Conservation (phyloP, 179 eudicot genomes). For the Corrigiola litoralis region DNA sequence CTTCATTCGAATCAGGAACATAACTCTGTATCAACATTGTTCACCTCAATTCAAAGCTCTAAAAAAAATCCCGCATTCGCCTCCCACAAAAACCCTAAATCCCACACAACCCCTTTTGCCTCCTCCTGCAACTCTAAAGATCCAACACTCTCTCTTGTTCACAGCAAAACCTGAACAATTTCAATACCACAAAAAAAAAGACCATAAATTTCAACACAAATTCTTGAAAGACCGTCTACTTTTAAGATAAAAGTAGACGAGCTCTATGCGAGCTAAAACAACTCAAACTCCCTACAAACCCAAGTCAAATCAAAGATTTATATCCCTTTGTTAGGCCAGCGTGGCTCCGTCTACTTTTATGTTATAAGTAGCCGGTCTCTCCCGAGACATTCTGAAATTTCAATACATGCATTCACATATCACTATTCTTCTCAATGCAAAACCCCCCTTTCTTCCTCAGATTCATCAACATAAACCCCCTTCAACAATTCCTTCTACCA, state of each 20-base stretch:
- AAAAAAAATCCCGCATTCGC: constrained; percentile 4
- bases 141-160: not conserved
- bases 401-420: not conserved
- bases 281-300: no score
- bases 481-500: not conserved
- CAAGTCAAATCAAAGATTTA: no score
- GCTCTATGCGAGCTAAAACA: no score
- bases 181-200: not conserved
- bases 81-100: not conserved
- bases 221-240: no score
- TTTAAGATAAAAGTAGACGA: no score
- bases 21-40: constrained; percentile 36
- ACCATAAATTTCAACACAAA: no score
- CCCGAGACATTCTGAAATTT: no score
- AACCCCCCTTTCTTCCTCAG: not conserved
- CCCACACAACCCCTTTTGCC: not conserved
- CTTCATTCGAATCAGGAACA: constrained; percentile 28
- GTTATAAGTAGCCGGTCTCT: no score
- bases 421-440: not conserved
- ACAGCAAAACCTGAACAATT: constrained; percentile 4
- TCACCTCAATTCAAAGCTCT: constrained; percentile 20
- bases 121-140: not conserved
- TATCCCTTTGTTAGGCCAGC: no score
- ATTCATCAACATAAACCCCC: not conserved
- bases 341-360: no score